Base-by-base conservation (phyloP, 164 flowering plant genomes). In the Brasenia schreberi region DNA sequence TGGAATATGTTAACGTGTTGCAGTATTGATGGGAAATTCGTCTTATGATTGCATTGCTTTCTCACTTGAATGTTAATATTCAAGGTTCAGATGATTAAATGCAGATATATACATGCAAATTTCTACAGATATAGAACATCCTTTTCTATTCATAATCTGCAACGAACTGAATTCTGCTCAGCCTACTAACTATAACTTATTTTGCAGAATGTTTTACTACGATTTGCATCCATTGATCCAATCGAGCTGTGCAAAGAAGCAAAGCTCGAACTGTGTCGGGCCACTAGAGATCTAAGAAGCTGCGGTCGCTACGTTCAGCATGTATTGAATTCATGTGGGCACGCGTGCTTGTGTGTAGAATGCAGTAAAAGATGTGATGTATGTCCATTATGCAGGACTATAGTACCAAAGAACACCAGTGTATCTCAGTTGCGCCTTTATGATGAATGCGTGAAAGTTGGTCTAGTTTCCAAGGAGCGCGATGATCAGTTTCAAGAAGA, bases 161-260 rank as follows among this genome's bases (percentile, higher is more conserved):
- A 33, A 33, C 39, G 39, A 33, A 33, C 39, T 33, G 39, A 33
- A 33, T 33, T 33, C 39, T 33, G 39, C 39, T 33, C 39, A 33
- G 4, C 39, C 39, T 33, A 33, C 39, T 33, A 33, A 33, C 39
- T 33, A 33, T 33, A 33, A 66, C 61, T 66, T 68, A 6, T 61
- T 63, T 77, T 75, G 66, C 86, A 90, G 97, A 88, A 80, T 74
- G 97, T 95, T 42, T 75, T 95, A 77, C 71, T 76, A 63, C 96
- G 77, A 71, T 73, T 95, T 73, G 96, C 98, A 59, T 77, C 86
- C 11, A 83, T 86, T 71, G 96, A 95, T 75, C 88, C 89, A 61
- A 76, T 88, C 74, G 95, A 95, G 33, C 74, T 95, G 73, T 84
- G 94, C 76, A 84, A 83, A 63, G 97, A 95, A 75, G 98, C 98